Evolutionary conservation across 2,329 filamentous ascomycete species (phyloP).

Genomic region (Ophiosphaerella herpotricha): DNA sequence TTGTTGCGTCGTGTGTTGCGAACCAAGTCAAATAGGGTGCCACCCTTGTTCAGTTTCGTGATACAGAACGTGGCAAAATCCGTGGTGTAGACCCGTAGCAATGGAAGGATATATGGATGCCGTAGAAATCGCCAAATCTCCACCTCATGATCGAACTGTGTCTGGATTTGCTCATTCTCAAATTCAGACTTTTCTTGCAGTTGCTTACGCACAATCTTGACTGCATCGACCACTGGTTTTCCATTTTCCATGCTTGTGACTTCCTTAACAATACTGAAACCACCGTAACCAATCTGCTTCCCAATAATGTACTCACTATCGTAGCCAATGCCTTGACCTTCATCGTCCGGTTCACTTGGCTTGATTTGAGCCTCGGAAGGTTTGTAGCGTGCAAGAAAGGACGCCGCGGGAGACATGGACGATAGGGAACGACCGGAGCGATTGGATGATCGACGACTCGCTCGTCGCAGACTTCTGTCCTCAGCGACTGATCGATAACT

Average conservation of each 20-base stretch:
- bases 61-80: constrained; percentile 72
- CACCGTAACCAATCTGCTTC: constrained; percentile 67
- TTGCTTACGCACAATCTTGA: constrained; percentile 69
- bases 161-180: constrained; percentile 68
- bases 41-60: constrained; percentile 66
- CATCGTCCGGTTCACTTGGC: constrained; percentile 63
- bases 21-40: constrained; percentile 67
- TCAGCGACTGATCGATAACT: constrained; percentile 39
- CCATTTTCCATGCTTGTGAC: constrained; percentile 64
- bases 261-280: constrained; percentile 70
- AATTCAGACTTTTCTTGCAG: constrained; percentile 59
- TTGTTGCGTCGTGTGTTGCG: constrained; percentile 55
- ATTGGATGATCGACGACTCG: constrained; percentile 49
- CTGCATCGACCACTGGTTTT: constrained; percentile 61
- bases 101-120: constrained; percentile 64
- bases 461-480: constrained; percentile 41
- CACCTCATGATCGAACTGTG: constrained; percentile 71
- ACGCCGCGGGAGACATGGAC: constrained; percentile 62
- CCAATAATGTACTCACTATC: constrained; percentile 68
- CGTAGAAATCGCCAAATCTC: constrained; percentile 68
- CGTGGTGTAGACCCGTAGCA: constrained; percentile 68
- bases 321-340: constrained; percentile 68
- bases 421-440: constrained; percentile 54
- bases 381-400: constrained; percentile 61
- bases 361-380: constrained; percentile 42